Percentiles rank a stretch among this genome's conserved stretches.
Evolutionary conservation across 495 filamentous ascomycete genomes (phyloP).

Genomic region (Pseudotulostoma volvatum): DNA sequence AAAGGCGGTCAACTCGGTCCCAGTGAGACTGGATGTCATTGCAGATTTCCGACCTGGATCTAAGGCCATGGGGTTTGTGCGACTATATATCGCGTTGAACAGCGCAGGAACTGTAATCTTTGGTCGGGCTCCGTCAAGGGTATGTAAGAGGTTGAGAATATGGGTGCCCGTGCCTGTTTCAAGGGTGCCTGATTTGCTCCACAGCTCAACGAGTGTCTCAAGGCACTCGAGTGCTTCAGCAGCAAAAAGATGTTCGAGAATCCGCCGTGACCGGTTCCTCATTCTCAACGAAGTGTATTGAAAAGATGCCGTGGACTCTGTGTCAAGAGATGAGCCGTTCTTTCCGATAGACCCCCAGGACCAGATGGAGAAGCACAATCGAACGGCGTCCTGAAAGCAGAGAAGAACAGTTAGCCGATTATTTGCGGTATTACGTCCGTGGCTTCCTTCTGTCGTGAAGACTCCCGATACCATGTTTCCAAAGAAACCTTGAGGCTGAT

Average conservation of each 20-base stretch:
- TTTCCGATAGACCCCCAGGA: slow-evolving; percentile 64
- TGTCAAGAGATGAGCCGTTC: slow-evolving; percentile 40
- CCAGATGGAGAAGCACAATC: slow-evolving; percentile 87
- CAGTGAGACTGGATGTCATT: slow-evolving; percentile 65
- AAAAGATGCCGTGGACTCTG: slow-evolving; percentile 63
- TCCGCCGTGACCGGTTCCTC: slow-evolving; percentile 69
- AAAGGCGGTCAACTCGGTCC: slow-evolving; percentile 72
- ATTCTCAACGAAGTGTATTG: slow-evolving; percentile 76
- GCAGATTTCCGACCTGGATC: slow-evolving; percentile 71
- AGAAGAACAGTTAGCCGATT: slow-evolving; percentile 82
- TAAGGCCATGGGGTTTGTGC: slow-evolving; percentile 68
- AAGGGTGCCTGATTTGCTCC: slow-evolving; percentile 39
- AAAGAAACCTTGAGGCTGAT: slow-evolving; percentile 82
- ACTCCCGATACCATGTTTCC: slow-evolving; percentile 94
- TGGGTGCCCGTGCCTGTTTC: slow-evolving; percentile 19
- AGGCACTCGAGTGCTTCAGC: slow-evolving; percentile 91
- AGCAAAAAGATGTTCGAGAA: slow-evolving; percentile 83
- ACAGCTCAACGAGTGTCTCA: slow-evolving; percentile 75
- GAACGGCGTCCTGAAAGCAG: slow-evolving; percentile 91
- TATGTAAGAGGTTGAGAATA: slow-evolving; percentile 74
- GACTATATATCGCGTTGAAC: slow-evolving; percentile 90
- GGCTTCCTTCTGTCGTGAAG: slow-evolving; percentile 62
- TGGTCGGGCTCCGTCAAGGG: slow-evolving; percentile 77
- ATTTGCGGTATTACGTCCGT: slow-evolving; percentile 68
- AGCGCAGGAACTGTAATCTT: slow-evolving; percentile 91